These are phyloP conservation scores for Paspalum notatum DNA, from an alignment of 176 grass and related monocot genomes.

Conservation along the genomic window DNA sequence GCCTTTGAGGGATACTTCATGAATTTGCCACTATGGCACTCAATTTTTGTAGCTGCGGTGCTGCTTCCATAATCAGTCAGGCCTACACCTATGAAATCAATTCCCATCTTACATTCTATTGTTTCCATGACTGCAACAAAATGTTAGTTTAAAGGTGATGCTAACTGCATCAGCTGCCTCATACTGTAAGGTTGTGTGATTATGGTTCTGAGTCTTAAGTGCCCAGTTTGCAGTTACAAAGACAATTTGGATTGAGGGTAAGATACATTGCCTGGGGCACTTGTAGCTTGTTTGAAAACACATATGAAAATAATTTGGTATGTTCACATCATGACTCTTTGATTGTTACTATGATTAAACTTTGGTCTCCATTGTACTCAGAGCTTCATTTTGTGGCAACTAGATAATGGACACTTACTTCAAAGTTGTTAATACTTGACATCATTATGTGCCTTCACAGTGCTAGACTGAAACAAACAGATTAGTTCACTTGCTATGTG, in stretches of 20 bases:
- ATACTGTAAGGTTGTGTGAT: background rate
- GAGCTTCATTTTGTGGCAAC: background rate
- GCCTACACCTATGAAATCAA: background rate
- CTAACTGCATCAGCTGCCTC: background rate
- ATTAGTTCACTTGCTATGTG: background rate
- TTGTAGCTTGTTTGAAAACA: slow-evolving; percentile 11
- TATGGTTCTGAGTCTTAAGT: background rate
- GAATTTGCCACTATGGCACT: background rate
- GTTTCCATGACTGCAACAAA: background rate
- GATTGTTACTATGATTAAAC: background rate
- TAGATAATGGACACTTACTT: background rate
- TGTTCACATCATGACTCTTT: background rate
- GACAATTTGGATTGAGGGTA: background rate
- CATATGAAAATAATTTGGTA: background rate
- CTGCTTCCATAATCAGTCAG: background rate
- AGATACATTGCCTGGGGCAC: background rate
- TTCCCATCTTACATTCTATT: background rate
- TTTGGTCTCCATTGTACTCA: background rate
- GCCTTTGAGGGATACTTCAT: background rate
- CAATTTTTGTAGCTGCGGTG: background rate
- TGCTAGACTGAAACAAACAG: background rate
- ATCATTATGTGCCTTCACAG: background rate
- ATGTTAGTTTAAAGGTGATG: background rate
- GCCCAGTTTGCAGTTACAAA: background rate
- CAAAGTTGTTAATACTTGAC: background rate